phyloP scores from a whole-genome alignment of 2,329 filamentous ascomycete species.

The Ustilaginoidea virens region DNA sequence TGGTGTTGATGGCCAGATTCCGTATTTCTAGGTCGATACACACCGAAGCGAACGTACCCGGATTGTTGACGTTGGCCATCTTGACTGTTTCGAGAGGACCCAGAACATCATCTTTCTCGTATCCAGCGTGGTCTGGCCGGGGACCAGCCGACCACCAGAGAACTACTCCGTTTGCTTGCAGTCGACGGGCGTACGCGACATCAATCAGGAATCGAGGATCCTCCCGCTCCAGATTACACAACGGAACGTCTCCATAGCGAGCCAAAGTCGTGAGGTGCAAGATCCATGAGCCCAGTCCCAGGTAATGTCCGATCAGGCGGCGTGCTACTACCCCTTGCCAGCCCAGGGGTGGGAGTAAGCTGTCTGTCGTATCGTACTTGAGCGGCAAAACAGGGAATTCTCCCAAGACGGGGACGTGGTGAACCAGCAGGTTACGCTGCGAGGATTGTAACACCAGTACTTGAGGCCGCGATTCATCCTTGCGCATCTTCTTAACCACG shows the following conservation, averaged over 20 bases:
- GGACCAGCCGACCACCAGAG: conserved; percentile 91
- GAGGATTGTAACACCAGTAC: conserved; percentile 86
- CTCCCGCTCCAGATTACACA: conserved; percentile 90
- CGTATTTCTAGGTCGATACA: conserved; percentile 91
- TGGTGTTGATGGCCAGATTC: conserved; percentile 94
- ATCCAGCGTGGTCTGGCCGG: conserved; percentile 84
- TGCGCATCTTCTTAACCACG: conserved; percentile 76
- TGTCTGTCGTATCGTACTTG: conserved; percentile 69
- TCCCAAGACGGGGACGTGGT: conserved; percentile 70
- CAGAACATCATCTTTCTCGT: conserved; percentile 81
- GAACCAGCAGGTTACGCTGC: conserved; percentile 62
- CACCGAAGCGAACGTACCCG: conserved; percentile 86
- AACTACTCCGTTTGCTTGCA: conserved; percentile 85
- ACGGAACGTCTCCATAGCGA: conserved; percentile 80
- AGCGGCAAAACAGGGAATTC: conserved; percentile 76
- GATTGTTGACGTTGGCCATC: conserved; percentile 87
- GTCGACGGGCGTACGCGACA: conserved; percentile 76
- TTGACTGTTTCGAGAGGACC: conserved; percentile 72
- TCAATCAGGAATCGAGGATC: conserved; percentile 94
- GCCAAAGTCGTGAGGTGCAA: conserved; percentile 76
- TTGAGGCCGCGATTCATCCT: conserved; percentile 64
- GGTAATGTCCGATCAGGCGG: conserved; percentile 73
- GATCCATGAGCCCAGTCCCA: conserved; percentile 87
- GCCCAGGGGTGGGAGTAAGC: conserved; percentile 74
- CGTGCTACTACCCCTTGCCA: conserved; percentile 88